Evolutionary conservation across 2,329 filamentous ascomycete species (phyloP), one percentile per base, ranked within the genome.

Genomic region (Emmonsiellopsis sp.): DNA sequence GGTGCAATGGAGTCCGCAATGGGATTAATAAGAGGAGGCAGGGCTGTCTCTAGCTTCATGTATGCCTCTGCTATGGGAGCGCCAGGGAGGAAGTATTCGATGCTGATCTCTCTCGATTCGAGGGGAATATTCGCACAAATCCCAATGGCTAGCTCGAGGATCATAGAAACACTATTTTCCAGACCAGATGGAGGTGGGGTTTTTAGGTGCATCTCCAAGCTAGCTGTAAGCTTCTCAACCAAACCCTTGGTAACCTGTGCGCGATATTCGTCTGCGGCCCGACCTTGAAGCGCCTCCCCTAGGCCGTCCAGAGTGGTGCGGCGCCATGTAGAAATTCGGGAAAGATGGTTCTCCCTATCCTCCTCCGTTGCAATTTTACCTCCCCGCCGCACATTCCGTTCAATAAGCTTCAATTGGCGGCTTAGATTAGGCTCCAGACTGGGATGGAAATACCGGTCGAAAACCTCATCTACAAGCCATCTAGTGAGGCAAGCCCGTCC

Each of bases 301-400:
- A 98, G 77, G n/a, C 92, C 93, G 64, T 98, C 93, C 13, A 97
- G 76, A 2, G 93, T 98, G 3, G 92, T 85, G 72, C 97, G 83
- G 55, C 93, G 84, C 93, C 93, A 98, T 65, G 86, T 89, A 56
- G 95, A 84, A 44, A 97, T 83, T 71, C 95, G 95, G 45, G 85
- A 82, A 20, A 87, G 87, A 53, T 95, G 79, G 1, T 91, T 90
- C 51, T 97, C 90, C 61, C 86, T 88, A 66, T 97, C 92, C 65
- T 96, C 92, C 52, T 87, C 83, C 54, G 85, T 91, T 62, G 79
- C 84, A 59, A 87, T 76, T 11, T 83, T 81, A 56, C 87, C 84
- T 47, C 87, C 85, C 62, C 80, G 80, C 51, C 93, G 85, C 57
- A 98, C 90, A 67, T 90, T 94, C 60, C 85, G 81, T 73, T 96